Base-by-base conservation (phyloP, 305 asterid genomes). In the Fraxinus ornus region DNA sequence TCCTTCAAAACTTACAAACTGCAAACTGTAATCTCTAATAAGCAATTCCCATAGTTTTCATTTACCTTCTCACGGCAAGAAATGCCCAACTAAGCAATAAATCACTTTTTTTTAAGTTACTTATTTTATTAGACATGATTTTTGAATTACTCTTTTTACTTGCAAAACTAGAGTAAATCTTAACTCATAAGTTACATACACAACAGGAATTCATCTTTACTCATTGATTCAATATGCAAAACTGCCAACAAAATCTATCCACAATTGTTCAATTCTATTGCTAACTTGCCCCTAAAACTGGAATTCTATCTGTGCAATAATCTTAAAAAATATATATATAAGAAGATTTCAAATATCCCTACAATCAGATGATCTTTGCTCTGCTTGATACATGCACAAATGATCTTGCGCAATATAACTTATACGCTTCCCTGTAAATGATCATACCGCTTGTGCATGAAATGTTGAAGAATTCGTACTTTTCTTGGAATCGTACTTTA, bases 401-500 rank as follows among this genome's bases (percentile, higher is more conserved):
- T 19, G 4, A 57, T 72, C 77, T 52, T 76, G 77, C 80, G 33
- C 30, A 47, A 77, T 37, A 71, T 28, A 62, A 82, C 77, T 71
- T 84, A 86, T 83, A 86, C 83, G 82, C 76, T 28, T 17, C 4
- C 74, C 17, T 60, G 41, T 7, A 71, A 60, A 36, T 24, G 76
- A 83, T 93, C 89, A 90, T 57, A 83, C 89, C 10, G 37, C 21
- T 47, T 83, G 83, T 24, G 89, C 81, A 60, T 72, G 81, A 78
- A 75, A 85, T 5, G 76, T 79, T 55, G 92, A 88, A 4, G 87
- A 79, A 37, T 82, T 86, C 37, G 39, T 81, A 32, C 55, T 17
- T 80, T 74, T 79, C 73, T 37, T 78, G 32, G 75, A 78, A 13
- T 87, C 90, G 0, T 83, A 94, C 87, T 88, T 94, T 83, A 95